phyloP scores from a whole-genome alignment of 139 green algal species.

The Pleodorina starrii region DNA sequence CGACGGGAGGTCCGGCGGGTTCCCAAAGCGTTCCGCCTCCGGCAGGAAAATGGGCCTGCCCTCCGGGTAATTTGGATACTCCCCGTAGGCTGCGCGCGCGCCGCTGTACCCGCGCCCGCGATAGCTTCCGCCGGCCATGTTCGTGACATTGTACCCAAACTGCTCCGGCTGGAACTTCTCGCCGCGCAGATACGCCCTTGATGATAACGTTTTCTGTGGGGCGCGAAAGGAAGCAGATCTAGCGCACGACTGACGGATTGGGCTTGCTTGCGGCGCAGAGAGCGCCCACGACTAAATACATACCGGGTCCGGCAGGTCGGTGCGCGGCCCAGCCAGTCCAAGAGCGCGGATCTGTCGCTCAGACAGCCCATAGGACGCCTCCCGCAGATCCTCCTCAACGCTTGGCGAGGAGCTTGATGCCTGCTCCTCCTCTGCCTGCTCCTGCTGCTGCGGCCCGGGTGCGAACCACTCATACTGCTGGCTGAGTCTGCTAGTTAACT shows the following conservation, averaged over 20 bases:
- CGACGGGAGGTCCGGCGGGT: slow-evolving; percentile 86
- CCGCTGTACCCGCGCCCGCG: slow-evolving; percentile 47
- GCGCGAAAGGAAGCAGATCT: background rate
- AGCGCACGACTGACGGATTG: background rate
- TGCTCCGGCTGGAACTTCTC: slow-evolving; percentile 65
- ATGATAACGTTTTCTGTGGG: slow-evolving; percentile 65
- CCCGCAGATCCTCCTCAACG: slow-evolving; percentile 15
- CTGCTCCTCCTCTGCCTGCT: slow-evolving; percentile 43
- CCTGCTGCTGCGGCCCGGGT: slow-evolving; percentile 40
- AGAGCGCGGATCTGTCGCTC: slow-evolving; percentile 71
- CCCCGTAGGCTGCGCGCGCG: slow-evolving; percentile 63
- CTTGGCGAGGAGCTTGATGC: background rate
- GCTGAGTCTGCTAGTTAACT: slow-evolving; percentile 58
- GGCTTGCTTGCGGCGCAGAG: background rate
- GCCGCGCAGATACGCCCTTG: slow-evolving; percentile 61
- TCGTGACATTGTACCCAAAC: slow-evolving; percentile 58
- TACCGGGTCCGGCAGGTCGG: slow-evolving; percentile 66
- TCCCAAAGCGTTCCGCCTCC: slow-evolving; percentile 73
- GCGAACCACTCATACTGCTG: slow-evolving; percentile 72
- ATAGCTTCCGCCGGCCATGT: slow-evolving; percentile 45
- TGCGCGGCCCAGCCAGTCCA: slow-evolving; percentile 56
- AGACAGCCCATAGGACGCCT: slow-evolving; percentile 63
- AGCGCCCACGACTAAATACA: background rate
- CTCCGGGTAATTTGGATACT: slow-evolving; percentile 72
- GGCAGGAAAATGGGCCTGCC: slow-evolving; percentile 72